Evolutionary conservation across 768 basidiomycete genomes (phyloP).

Genomic region (Termitomyces sp.): DNA sequence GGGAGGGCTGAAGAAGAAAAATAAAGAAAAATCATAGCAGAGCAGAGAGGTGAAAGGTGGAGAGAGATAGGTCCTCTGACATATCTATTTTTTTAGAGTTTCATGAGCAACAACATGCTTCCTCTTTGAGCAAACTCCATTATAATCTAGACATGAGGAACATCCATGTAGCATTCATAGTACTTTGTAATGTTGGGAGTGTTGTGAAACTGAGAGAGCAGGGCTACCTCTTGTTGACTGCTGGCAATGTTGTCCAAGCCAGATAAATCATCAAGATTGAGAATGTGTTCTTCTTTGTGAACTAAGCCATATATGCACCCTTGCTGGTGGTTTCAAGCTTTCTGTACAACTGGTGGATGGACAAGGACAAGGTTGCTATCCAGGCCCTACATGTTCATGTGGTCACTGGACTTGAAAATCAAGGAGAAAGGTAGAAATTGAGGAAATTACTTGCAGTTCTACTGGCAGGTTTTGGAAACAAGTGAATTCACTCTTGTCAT

Average conservation of each 20-base stretch:
- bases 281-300: conserved; percentile 82
- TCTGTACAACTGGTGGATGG: conserved; percentile 77
- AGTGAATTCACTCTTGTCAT: conserved; percentile 37
- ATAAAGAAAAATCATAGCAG: no score
- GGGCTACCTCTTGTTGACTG: conserved; percentile 93
- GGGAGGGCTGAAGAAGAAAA: no score
- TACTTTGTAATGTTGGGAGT: conserved; percentile 92
- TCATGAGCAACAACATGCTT: conserved; percentile 90
- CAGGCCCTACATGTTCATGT: conserved; percentile 7
- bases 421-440: background rate
- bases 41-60: no score
- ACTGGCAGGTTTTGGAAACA: conserved; percentile 89
- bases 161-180: conserved; percentile 94
- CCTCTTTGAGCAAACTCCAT: conserved; percentile 98
- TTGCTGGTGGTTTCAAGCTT: conserved; percentile 92
- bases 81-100: conserved; percentile 69
- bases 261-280: conserved; percentile 87
- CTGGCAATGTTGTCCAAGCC: conserved; percentile 91
- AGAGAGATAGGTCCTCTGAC: no score
- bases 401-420: conserved; percentile 2
- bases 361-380: conserved; percentile 23
- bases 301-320: conserved; percentile 96
- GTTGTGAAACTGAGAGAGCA: conserved; percentile 85
- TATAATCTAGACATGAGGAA: conserved; percentile 96
- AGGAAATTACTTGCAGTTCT: conserved; percentile 87